Evolutionary conservation across 1,284 basidiomycete genomes (phyloP).

Genomic region (Naganishia cerealis): DNA sequence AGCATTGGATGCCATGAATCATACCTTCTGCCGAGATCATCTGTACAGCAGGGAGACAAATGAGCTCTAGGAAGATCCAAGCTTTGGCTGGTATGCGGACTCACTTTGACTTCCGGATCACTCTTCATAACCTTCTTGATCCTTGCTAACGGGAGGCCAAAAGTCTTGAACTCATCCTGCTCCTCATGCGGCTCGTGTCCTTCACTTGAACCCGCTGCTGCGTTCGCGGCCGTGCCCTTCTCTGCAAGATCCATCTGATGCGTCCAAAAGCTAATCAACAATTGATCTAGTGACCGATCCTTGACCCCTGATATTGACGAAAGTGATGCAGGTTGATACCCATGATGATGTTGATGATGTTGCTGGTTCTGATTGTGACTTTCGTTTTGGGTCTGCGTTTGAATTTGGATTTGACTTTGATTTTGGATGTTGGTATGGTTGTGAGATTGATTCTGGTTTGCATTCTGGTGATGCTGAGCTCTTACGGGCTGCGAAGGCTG

Average conservation of each 20-base stretch:
- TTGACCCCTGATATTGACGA: constrained; percentile 25
- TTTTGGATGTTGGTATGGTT: neutral
- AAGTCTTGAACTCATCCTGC: constrained; percentile 43
- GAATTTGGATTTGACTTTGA: constrained; percentile 1
- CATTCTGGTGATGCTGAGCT: neutral
- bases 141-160: constrained; percentile 63
- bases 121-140: constrained; percentile 99
- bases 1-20: constrained; percentile 41
- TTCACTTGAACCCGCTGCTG: constrained; percentile 42
- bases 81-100: constrained; percentile 39
- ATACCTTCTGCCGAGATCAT: constrained; percentile 92
- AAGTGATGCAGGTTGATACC: constrained; percentile 19
- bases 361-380: neutral
- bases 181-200: constrained; percentile 11
- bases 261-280: constrained; percentile 53
- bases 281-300: constrained; percentile 41
- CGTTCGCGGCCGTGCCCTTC: constrained; percentile 27
- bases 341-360: constrained; percentile 19
- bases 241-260: constrained; percentile 53
- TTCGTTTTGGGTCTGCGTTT: neutral
- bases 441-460: neutral
- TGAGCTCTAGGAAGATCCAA: neutral
- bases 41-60: constrained; percentile 54
- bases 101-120: constrained; percentile 89
- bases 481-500: neutral